phyloP scores from a whole-genome alignment of 169 alveolate species.

The Hepatocystis sp. region DNA sequence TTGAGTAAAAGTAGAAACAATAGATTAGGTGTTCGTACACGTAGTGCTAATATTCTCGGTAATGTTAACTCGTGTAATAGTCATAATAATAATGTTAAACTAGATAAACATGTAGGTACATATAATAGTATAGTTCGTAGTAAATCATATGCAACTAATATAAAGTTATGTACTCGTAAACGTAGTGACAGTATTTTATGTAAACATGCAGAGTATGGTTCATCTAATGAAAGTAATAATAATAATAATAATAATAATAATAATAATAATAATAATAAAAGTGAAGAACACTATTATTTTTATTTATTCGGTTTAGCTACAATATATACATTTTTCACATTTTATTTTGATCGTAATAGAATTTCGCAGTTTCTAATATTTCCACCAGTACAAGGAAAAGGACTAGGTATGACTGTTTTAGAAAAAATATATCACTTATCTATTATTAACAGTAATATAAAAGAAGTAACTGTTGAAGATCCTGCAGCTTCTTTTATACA shows the following conservation, averaged over 20 bases:
- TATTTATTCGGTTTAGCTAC: conserved; percentile 85
- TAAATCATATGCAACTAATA: too few species aligned
- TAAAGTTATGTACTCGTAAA: too few species aligned
- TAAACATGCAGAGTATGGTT: conserved; percentile 13
- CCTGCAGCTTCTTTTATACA: conserved; percentile 85
- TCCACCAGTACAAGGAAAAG: conserved; percentile 85
- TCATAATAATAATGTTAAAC: too few species aligned
- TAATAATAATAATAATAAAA: not conserved
- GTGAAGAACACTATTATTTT: conserved; percentile 15
- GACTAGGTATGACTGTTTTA: conserved; percentile 81
- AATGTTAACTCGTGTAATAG: too few species aligned
- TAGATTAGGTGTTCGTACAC: too few species aligned
- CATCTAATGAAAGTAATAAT: conserved; percentile 19
- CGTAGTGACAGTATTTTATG: too few species aligned
- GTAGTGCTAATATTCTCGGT: too few species aligned
- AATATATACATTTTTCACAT: conserved; percentile 82
- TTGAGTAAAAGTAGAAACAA: too few species aligned
- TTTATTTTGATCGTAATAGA: conserved; percentile 80
- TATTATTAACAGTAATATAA: conserved; percentile 78
- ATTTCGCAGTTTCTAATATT: conserved; percentile 85
- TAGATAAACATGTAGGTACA: too few species aligned
- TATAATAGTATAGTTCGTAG: too few species aligned
- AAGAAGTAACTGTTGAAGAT: conserved; percentile 87
- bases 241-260: not conserved
- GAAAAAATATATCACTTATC: conserved; percentile 82